Evolutionary conservation across 2,329 filamentous ascomycete genomes (phyloP).

Genomic region (Fusarium miscanthi): DNA sequence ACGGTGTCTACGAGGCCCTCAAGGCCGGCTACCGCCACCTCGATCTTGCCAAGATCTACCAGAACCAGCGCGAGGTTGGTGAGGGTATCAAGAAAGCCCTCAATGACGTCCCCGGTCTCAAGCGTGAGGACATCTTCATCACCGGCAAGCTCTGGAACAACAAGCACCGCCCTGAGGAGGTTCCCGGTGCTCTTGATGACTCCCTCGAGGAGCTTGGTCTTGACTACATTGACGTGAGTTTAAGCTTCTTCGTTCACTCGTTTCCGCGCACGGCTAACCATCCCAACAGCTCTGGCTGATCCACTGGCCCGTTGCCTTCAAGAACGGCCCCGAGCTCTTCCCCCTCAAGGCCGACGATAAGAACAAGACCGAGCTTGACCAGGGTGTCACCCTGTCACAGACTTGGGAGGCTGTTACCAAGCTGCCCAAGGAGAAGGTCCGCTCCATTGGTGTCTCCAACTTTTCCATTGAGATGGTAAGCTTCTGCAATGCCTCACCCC

Average conservation of each 20-base stretch:
- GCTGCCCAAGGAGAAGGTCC: slow-evolving; percentile 70
- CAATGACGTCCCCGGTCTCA: slow-evolving; percentile 61
- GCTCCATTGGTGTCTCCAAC: slow-evolving; percentile 79
- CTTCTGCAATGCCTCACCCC: neutral
- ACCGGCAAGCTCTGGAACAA: slow-evolving; percentile 77
- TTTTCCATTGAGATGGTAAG: slow-evolving; percentile 68
- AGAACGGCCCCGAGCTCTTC: slow-evolving; percentile 56
- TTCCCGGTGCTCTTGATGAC: slow-evolving; percentile 65
- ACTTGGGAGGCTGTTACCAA: slow-evolving; percentile 65
- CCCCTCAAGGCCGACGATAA: slow-evolving; percentile 54
- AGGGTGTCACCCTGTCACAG: slow-evolving; percentile 54
- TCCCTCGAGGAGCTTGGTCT: slow-evolving; percentile 66
- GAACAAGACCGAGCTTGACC: slow-evolving; percentile 55
- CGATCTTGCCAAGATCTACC: slow-evolving; percentile 65
- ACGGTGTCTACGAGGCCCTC: slow-evolving; percentile 72
- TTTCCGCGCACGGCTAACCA: neutral
- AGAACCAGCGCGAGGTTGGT: slow-evolving; percentile 72
- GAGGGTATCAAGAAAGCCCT: slow-evolving; percentile 63
- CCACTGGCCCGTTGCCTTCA: slow-evolving; percentile 69
- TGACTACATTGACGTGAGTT: slow-evolving; percentile 66
- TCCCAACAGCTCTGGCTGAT: slow-evolving; percentile 65
- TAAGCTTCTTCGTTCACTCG: neutral
- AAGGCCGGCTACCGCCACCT: slow-evolving; percentile 74
- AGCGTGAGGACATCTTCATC: slow-evolving; percentile 67
- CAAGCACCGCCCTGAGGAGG: slow-evolving; percentile 68